phyloP scores from a whole-genome alignment of 352 stramenopile genomes.

The Globisporangium acanthophoron region DNA sequence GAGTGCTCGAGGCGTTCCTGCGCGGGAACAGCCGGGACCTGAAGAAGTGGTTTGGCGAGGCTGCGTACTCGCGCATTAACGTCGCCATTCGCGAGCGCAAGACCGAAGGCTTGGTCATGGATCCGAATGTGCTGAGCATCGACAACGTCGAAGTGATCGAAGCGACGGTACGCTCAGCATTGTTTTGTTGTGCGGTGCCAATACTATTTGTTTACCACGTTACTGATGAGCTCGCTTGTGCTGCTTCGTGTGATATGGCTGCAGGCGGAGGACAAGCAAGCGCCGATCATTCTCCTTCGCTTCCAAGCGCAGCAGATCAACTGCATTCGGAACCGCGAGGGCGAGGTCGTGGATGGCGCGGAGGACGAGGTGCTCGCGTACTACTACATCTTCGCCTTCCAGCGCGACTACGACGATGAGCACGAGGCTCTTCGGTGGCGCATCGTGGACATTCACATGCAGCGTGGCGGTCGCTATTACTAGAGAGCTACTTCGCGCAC shows the following conservation, averaged over 20 bases:
- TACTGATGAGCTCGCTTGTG: neutral
- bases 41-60: constrained; percentile 96
- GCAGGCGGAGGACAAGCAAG: constrained; percentile 84
- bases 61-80: constrained; percentile 92
- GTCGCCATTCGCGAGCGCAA: constrained; percentile 94
- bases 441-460: constrained; percentile 86
- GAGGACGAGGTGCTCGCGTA: constrained; percentile 96
- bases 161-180: constrained; percentile 48
- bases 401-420: constrained; percentile 96
- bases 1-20: constrained; percentile 94
- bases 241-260: neutral
- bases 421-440: constrained; percentile 76
- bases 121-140: constrained; percentile 96
- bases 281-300: constrained; percentile 95
- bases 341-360: constrained; percentile 94
- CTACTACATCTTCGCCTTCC: constrained; percentile 98
- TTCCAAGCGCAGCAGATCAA: constrained; percentile 99
- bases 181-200: neutral
- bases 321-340: constrained; percentile 96
- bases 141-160: constrained; percentile 97
- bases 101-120: constrained; percentile 89
- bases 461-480: constrained; percentile 76
- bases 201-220: neutral
- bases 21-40: constrained; percentile 93
- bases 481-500: constrained; percentile 21